Base-by-base conservation (phyloP, 1,284 basidiomycete genomes). In the Cryptococcus floricola region DNA sequence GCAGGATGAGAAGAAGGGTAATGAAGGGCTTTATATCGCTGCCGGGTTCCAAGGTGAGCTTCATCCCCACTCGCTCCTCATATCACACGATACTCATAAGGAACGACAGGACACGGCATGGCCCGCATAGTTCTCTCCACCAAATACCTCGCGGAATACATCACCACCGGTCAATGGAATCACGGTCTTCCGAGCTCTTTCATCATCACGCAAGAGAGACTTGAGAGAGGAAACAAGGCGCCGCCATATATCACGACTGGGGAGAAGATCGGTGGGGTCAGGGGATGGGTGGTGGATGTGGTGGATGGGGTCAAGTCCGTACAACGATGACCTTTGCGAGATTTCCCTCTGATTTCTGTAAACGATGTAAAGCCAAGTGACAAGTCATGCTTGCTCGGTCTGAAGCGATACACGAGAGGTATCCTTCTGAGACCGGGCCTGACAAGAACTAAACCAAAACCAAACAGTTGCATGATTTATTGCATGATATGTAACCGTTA, bases 11-110 rank as follows among this genome's bases (percentile, higher is more conserved):
- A 28, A 46, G 3, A 28, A 34, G 31, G 39, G 50, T 1, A 16
- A 46, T 41, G 34, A 54, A 19, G 61, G 61, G 0, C 54, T 69
- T 4, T 69, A 53, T 42, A 56, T 62, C 13, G 54, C 62, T 19
- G 62, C 60, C 2, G 66, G 62, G 0, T 66, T 60, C 49, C 59
- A 61, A 27, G 64, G 63, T 64, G 48, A 55, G 60, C 23, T 16
- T 8, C 9, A 13, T 42, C 41, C 46, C 12, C 13, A 13, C 38
- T 23, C 19, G 2, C 4, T 42, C 16, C 39, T 28, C 18, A 14
- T 5, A 31, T 48, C 13, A 14, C 27, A 7, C 25, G 4, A 12
- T 48, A 37, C 47, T 27, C n/a, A 37, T 47, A 10, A 42, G 5
- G 14, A n/a, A 47, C 31, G 23, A n/a, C 38, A 57, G 57, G 62